Base-by-base conservation (phyloP, 2,329 filamentous ascomycete species). In the Aspergillus jensenii region DNA sequence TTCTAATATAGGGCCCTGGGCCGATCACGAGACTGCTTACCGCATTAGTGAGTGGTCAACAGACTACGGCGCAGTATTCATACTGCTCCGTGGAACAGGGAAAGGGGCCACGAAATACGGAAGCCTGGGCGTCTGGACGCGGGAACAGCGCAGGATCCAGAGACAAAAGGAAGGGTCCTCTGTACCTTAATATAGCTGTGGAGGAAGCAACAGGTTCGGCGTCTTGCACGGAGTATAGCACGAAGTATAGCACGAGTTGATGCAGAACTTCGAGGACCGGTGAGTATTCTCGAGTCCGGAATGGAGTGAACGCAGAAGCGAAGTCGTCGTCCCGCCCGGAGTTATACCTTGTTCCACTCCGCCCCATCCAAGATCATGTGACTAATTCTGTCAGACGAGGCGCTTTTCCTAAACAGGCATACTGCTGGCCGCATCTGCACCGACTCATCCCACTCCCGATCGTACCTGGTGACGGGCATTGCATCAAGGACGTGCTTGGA, bases 241-340 rank as follows among this genome's bases (percentile, higher is more conserved):
- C 25, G 47, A 23, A 54, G 33, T 40, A 48, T 48, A 48, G 23
- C 17, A 35, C 25, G 47, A 23, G 66, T 63, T 63, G 65, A 44
- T 55, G 52, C 49, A 44, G 35, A 68, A 75, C 73, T 74, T 76
- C 73, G 65, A 72, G 73, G 73, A 75, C 70, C 71, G 73, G 72
- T 68, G 71, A 65, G 73, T 76, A 75, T 74, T 76, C 72, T 75
- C 67, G 72, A 75, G 73, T 73, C 72, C 72, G 73, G 72, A 75
- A 74, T 68, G 69, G 59, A 61, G 59, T 66, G 67, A 73, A 73
- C 72, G 73, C 73, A 74, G 70, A 60, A 31, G 65, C 68, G 71
- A 71, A 73, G 67, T 67, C 65, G 62, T 68, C 65, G 68, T 73
- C 70, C 68, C 65, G 27, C 43, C 17, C 19, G 7, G 55, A 35